Conservation (phyloP, 2,329 filamentous ascomycete genomes). For the Venturia effusa region DNA sequence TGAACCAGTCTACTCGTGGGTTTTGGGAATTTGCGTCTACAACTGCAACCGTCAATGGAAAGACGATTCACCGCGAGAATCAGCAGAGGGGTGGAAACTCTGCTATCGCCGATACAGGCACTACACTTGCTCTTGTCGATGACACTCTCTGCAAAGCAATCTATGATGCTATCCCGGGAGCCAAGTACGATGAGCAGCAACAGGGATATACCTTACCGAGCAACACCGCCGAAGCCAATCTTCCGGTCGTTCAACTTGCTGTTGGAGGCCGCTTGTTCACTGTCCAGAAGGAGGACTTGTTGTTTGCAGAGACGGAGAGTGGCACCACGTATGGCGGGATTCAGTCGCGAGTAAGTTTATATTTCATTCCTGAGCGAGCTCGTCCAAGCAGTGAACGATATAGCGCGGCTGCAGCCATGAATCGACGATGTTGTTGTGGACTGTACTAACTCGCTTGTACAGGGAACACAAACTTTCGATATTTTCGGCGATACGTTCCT, state of each 20-base stretch:
- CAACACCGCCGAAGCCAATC: constrained; percentile 36
- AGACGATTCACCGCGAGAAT: constrained; percentile 36
- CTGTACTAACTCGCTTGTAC: background rate
- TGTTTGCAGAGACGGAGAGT: constrained; percentile 45
- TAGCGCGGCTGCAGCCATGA: too few relatives aligned
- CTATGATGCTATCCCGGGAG: constrained; percentile 53
- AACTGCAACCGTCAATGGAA: constrained; percentile 47
- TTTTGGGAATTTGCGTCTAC: constrained; percentile 58
- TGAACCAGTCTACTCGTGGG: constrained; percentile 50
- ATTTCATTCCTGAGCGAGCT: background rate
- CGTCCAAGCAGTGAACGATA: background rate
- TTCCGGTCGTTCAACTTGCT: constrained; percentile 52
- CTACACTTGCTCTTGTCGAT: constrained; percentile 54
- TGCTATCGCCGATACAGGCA: constrained; percentile 63
- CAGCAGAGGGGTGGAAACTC: constrained; percentile 34
- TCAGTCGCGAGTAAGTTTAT: constrained; percentile 45
- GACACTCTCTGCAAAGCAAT: constrained; percentile 51
- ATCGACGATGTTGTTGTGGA: too few relatives aligned
- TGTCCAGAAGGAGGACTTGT: constrained; percentile 54
- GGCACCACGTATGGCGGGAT: constrained; percentile 53
- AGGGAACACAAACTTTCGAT: constrained; percentile 35
- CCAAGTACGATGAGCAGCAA: constrained; percentile 37
- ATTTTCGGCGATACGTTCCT: constrained; percentile 55
- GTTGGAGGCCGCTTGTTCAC: constrained; percentile 50
- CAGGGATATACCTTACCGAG: constrained; percentile 57